These are phyloP conservation scores for Ulota crispa DNA, from an alignment of 225 moss, liverwort and hornwort genomes.

Conservation along the genomic window DNA sequence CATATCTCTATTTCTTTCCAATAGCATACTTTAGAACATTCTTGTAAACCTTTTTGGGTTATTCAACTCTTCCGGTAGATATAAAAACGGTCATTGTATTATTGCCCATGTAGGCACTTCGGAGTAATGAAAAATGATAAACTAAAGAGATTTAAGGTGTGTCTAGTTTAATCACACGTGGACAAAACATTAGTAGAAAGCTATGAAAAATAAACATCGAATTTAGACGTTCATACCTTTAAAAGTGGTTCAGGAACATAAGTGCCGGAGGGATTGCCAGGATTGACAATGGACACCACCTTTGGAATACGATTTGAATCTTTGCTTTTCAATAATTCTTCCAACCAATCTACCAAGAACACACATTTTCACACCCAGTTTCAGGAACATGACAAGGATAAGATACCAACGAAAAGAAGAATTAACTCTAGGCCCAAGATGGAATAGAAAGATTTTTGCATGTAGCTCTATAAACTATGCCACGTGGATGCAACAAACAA, in stretches of 20 bases:
- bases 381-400: not conserved
- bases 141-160: too few relatives aligned
- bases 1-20: not conserved
- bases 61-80: not conserved
- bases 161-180: too few relatives aligned
- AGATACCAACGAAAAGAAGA: not conserved
- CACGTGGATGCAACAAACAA: not conserved
- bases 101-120: not conserved
- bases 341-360: conserved; percentile 81
- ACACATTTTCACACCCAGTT: not conserved
- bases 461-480: not conserved
- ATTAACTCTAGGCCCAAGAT: not conserved
- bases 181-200: too few relatives aligned
- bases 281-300: conserved; percentile 91
- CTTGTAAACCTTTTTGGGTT: too few relatives aligned
- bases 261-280: conserved; percentile 97
- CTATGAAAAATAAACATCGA: not conserved
- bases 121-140: too few relatives aligned
- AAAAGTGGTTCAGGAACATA: conserved; percentile 86
- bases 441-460: not conserved
- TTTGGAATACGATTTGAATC: conserved; percentile 69
- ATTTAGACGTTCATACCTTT: conserved; percentile 55
- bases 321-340: conserved; percentile 57
- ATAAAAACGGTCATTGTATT: not conserved
- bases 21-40: not conserved